Evolutionary conservation across 768 basidiomycete species (phyloP), one percentile per base, ranked within the genome.

Genomic region (Suillus lakei): DNA sequence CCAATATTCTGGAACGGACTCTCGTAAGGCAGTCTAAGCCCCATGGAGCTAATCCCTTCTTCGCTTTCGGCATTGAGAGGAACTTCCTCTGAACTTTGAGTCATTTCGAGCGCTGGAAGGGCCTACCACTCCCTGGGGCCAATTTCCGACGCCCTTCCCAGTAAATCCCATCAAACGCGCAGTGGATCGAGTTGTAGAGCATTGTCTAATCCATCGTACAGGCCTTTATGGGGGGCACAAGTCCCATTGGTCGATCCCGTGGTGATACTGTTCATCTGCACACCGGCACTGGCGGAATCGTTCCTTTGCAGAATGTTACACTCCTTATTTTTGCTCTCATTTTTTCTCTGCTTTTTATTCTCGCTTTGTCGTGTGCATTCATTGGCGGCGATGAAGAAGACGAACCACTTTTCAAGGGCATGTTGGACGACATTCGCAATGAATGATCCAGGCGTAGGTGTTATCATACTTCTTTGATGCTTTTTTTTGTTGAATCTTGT

Each of bases 281-380:
- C 5, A 39, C 16, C 7, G 44, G 65, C 50, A 53, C 5, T 41
- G 50, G 64, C n/a, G 76, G 75, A 7, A 65, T 77, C 28, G 41
- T 76, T 23, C 78, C 74, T 1, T 63, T 78, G 5, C 71, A 69
- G 12, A 71, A 70, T 12, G 46, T 61, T 1, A 74, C 75, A 55
- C 61, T 78, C 28, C 69, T 80, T 28, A 68, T 68, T 21, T 75
- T 86, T 38, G 79, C 81, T 23, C 68, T 84, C 28, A 67, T 83
- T 1, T 71, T 83, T 7, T 87, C 85, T 38, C 66, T 86, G 9
- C 72, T 85, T 30, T 86, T 87, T 69, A 82, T 85, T 51, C 64
- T 77, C 43, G 77, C 80, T 12, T 72, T 87, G n/a, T 83, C 82
- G 1, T 80, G 81, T 66, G 77, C 84, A 6, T 86, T 87, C 71